These are phyloP conservation scores for Globisporangium spinosum DNA, from an alignment of 352 stramenopile species.

Conservation along the genomic window DNA sequence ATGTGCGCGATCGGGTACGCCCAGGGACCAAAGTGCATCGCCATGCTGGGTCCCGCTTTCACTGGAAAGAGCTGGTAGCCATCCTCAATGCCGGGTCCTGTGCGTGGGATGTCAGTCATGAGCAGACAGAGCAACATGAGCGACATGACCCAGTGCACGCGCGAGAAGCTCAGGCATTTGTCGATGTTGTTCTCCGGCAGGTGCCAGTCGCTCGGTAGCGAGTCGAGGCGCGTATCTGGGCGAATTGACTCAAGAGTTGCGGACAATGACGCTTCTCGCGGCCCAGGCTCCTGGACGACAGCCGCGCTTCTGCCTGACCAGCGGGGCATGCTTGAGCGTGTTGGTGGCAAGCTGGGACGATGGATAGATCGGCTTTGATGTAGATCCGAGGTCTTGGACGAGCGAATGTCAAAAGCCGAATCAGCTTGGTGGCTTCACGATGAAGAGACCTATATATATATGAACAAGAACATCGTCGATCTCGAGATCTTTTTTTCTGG, in stretches of 20 bases:
- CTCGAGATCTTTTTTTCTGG: background rate
- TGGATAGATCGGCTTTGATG: background rate
- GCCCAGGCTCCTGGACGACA: background rate
- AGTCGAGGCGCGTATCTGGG: background rate
- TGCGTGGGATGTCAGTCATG: conserved; percentile 50
- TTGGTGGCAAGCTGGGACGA: background rate
- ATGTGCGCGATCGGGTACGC: conserved; percentile 41
- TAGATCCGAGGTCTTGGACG: background rate
- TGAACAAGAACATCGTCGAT: background rate
- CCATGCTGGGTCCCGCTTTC: conserved; percentile 23
- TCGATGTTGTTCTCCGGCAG: conserved; percentile 28
- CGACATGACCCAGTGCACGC: conserved; percentile 31
- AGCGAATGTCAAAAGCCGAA: background rate
- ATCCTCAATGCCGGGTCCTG: conserved; percentile 30
- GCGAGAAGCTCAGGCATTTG: conserved; percentile 25
- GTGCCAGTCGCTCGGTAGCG: conserved; percentile 11
- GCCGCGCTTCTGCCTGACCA: background rate
- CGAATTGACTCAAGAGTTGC: background rate
- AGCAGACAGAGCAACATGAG: conserved; percentile 34
- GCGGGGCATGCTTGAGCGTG: background rate
- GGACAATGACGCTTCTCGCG: background rate
- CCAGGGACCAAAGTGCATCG: conserved; percentile 41
- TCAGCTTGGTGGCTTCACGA: background rate
- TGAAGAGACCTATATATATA: background rate
- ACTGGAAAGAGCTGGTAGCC: conserved; percentile 26